Percentiles rank a stretch among this genome's conserved stretches.
Conservation (phyloP, 192 early-diverging fungal species). For the Umbelopsis isabellina region DNA sequence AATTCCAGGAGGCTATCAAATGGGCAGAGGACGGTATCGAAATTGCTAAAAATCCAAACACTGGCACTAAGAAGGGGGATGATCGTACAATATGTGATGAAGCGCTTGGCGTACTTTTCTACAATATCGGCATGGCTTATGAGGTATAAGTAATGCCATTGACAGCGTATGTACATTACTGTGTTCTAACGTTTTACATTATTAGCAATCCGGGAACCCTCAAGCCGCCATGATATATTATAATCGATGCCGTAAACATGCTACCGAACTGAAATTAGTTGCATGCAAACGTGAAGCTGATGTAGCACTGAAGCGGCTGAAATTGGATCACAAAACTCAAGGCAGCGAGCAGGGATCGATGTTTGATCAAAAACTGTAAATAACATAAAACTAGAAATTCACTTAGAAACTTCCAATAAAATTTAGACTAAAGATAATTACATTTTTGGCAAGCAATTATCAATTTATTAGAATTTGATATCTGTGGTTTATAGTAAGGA, state of each 20-base stretch:
- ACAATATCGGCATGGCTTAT: conserved; percentile 60
- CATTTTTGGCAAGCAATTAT: too few species aligned
- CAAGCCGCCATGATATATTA: conserved; percentile 1
- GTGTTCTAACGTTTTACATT: neutral
- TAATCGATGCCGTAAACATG: conserved; percentile 12
- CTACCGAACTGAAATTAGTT: neutral
- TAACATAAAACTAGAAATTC: neutral
- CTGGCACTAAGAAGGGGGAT: conserved; percentile 29
- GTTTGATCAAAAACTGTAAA: conserved; percentile 17
- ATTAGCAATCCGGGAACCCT: neutral
- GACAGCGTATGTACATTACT: neutral
- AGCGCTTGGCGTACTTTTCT: conserved; percentile 54
- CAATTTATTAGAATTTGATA: too few species aligned
- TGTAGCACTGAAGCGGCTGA: conserved; percentile 4
- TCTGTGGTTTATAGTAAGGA: too few species aligned
- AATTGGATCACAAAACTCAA: neutral
- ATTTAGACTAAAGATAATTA: too few species aligned
- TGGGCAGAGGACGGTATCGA: conserved; percentile 60
- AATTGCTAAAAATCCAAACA: conserved; percentile 47
- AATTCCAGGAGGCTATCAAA: conserved; percentile 51
- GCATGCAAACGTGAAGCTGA: conserved; percentile 12
- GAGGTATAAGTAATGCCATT: conserved; percentile 43
- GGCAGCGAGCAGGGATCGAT: neutral
- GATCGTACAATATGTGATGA: conserved; percentile 53
- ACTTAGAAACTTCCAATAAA: too few species aligned